Evolutionary conservation across 176 grass and related monocot species (phyloP).

Genomic region (bread wheat (Triticum aestivum)): DNA sequence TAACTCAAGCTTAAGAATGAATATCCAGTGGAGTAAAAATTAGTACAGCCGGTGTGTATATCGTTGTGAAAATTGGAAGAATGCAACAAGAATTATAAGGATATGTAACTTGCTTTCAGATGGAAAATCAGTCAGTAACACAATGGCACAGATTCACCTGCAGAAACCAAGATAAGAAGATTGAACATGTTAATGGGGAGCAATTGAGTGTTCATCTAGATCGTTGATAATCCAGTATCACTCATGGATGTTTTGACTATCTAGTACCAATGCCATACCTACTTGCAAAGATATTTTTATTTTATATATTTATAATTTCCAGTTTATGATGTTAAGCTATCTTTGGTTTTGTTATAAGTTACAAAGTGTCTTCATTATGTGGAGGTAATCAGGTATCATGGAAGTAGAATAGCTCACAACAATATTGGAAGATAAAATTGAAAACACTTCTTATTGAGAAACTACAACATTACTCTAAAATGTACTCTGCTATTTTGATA

Average conservation of each 20-base stretch:
- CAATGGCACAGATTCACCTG: conserved; percentile 29
- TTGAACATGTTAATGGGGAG: conserved; percentile 16
- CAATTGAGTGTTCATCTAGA: neutral
- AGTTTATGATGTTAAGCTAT: neutral
- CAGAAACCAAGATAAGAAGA: conserved; percentile 35
- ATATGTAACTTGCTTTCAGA: conserved; percentile 39
- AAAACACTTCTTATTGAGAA: neutral
- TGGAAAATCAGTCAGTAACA: conserved; percentile 38
- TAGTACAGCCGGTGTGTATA: conserved; percentile 30
- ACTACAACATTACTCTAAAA: neutral
- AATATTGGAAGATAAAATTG: neutral
- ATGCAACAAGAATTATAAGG: conserved; percentile 31
- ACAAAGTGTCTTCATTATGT: neutral
- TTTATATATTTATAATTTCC: neutral
- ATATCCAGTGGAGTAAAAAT: conserved; percentile 54
- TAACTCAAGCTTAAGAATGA: conserved; percentile 48
- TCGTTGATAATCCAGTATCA: neutral
- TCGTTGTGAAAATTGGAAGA: conserved; percentile 29
- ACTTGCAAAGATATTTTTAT: neutral
- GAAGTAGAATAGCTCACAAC: neutral
- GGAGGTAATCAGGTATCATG: neutral
- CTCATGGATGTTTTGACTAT: neutral
- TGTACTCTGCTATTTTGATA: neutral
- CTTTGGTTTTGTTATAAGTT: neutral
- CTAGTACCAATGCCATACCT: neutral